Base-by-base conservation (phyloP, 1,284 basidiomycete species). In the Irpex rosettiformis region DNA sequence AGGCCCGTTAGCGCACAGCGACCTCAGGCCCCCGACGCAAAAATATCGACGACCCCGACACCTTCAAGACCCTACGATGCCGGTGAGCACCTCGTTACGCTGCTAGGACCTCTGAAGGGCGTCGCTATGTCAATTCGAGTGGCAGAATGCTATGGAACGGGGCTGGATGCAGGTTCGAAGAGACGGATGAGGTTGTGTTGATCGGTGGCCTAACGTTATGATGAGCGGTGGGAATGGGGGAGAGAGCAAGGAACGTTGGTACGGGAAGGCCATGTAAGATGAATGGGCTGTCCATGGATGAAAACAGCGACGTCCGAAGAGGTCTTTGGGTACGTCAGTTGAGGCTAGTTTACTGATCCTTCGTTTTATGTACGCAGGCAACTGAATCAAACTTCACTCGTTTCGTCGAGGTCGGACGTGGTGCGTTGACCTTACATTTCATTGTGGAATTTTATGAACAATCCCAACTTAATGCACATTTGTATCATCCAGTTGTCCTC, bases 401-500 rank as follows among this genome's bases (percentile, higher is more conserved):
- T 66, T 98, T 96, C 80, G 96, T 98, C 75, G 93, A 98, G 86
- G 94, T 98, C 73, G 96, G 96, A 75, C 93, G 96, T 70, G 85
- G 88, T 90, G 65, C 57, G 83, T 75, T 13, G 25, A 18, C 1
- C n/a, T 8, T 3, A 4, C 43, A 1, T 18, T 27, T 16, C 58
- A 54, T 56, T 7, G n/a, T 27, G 7, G 18, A 5, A 2, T 7
- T 11, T 5, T 16, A 27, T 5, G 8, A 25, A 25, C 3, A 40
- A 25, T 6, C 13, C 6, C 24, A 27, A 11, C 10, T 3, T 18
- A 30, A 22, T 28, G 43, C 22, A 4, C 33, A 10, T 16, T 10
- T 53, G 16, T 56, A 28, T 22, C 2, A 18, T 45, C 43, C 62
- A 91, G 96, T 98, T 67, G 94, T 98, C 76, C 93, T 98, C 79